Evolutionary conservation across 495 filamentous ascomycete species (phyloP).

Genomic region (Penicillium herquei): DNA sequence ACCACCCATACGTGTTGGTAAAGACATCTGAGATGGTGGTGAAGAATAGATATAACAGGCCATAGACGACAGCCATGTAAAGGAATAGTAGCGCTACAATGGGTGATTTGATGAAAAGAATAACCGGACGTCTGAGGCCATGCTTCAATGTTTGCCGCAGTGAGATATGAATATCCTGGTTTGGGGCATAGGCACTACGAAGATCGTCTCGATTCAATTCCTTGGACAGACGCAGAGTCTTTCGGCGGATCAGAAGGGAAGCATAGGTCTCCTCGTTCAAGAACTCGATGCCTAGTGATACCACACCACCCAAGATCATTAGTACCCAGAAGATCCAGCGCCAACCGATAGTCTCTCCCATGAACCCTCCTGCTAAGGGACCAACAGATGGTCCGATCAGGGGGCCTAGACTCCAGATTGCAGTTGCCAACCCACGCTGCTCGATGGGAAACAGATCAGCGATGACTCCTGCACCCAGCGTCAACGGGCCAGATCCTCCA

Average conservation of each 20-base stretch:
- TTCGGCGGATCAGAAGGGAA: conserved; percentile 48
- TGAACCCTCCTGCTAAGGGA: conserved; percentile 53
- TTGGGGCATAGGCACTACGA: conserved; percentile 25
- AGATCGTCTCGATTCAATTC: conserved; percentile 36
- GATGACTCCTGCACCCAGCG: conserved; percentile 53
- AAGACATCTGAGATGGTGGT: conserved; percentile 68
- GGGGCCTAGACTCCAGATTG: conserved; percentile 53
- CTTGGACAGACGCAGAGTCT: conserved; percentile 37
- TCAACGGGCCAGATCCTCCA: conserved; percentile 50
- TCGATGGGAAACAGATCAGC: conserved; percentile 57
- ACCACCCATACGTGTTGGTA: conserved; percentile 53
- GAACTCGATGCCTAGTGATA: conserved; percentile 42
- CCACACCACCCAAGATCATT: conserved; percentile 43
- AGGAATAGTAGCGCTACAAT: conserved; percentile 52
- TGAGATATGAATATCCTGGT: not conserved
- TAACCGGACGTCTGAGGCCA: conserved; percentile 45
- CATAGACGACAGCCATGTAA: conserved; percentile 64
- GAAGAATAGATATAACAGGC: conserved; percentile 65
- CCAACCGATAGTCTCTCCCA: conserved; percentile 55
- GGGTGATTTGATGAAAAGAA: conserved; percentile 44
- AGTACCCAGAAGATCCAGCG: conserved; percentile 64
- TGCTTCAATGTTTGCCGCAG: conserved; percentile 21
- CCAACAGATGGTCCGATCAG: conserved; percentile 52
- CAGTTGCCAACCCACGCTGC: conserved; percentile 57
- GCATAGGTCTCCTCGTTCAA: conserved; percentile 55